phyloP scores from a whole-genome alignment of 2,329 filamentous ascomycete species.

The Cladosporium cucumerinum region DNA sequence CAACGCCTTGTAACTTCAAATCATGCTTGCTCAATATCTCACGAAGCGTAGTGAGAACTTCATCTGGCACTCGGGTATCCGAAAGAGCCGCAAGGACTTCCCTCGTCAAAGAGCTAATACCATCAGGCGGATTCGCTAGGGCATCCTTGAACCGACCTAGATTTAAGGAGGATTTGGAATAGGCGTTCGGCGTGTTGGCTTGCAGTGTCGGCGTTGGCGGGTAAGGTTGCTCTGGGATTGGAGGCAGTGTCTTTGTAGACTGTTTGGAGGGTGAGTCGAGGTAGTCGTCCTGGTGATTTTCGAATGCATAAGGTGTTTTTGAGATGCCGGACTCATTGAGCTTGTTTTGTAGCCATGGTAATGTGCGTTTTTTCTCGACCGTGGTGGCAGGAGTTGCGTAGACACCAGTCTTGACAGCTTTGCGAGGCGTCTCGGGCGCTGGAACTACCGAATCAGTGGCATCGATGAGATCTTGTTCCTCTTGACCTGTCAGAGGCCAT shows the following conservation, averaged over 20 bases:
- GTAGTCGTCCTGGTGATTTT: conserved; percentile 18
- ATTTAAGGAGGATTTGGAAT: conserved; percentile 23
- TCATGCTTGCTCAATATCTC: conserved; percentile 54
- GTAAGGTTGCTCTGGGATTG: neutral
- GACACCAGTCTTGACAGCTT: conserved; percentile 37
- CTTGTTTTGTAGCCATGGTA: conserved; percentile 37
- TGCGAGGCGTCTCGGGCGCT: conserved; percentile 41
- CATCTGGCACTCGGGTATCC: conserved; percentile 20
- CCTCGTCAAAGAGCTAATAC: conserved; percentile 24
- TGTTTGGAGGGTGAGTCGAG: conserved; percentile 28
- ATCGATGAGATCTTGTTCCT: conserved; percentile 33
- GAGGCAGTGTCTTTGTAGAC: neutral
- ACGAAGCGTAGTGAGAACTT: conserved; percentile 38
- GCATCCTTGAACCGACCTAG: conserved; percentile 26
- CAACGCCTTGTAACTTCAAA: conserved; percentile 58
- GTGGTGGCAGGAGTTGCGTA: conserved; percentile 39
- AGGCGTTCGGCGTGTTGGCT: neutral
- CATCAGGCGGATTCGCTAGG: conserved; percentile 26
- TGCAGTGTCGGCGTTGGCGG: conserved; percentile 7
- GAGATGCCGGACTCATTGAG: conserved; percentile 20
- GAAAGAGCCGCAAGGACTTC: conserved; percentile 26
- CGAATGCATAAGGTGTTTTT: conserved; percentile 27
- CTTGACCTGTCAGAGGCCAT: conserved; percentile 33
- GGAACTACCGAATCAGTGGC: conserved; percentile 21
- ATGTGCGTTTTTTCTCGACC: conserved; percentile 29